These are phyloP conservation scores for Ormosia emarginata DNA, from an alignment of 306 rosid genomes.

Conservation along the genomic window DNA sequence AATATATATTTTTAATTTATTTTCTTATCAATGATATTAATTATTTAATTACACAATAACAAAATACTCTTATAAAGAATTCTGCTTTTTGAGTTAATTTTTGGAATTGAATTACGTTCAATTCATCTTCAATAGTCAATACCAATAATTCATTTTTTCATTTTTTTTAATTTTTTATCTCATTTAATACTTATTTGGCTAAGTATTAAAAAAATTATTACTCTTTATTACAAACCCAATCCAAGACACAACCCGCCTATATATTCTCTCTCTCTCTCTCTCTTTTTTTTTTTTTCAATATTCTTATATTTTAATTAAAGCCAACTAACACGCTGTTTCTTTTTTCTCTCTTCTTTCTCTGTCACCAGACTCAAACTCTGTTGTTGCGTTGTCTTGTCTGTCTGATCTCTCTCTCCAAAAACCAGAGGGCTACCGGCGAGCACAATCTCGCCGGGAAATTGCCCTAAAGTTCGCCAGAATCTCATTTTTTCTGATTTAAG, in stretches of 20 bases:
- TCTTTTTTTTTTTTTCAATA: no score
- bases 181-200: no score
- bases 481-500: background rate
- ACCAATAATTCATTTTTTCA: no score
- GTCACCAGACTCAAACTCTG: slow-evolving; percentile 17
- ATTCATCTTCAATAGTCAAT: no score
- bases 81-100: no score
- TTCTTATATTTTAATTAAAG: slow-evolving; percentile 11
- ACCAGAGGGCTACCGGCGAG: slow-evolving; percentile 46
- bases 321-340: slow-evolving; percentile 29
- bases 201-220: no score
- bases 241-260: background rate
- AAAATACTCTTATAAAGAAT: no score
- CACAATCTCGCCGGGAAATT: slow-evolving; percentile 40
- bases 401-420: slow-evolving; percentile 34
- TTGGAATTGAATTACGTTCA: no score
- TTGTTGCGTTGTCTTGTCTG: slow-evolving; percentile 25
- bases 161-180: no score
- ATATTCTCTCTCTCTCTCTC: background rate
- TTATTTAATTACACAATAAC: no score
- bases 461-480: slow-evolving; percentile 17
- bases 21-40: no score
- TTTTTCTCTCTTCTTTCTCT: background rate
- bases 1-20: no score
- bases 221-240: background rate